phyloP scores from a whole-genome alignment of 2,329 filamentous ascomycete species.

The Aspergillus fischeri region DNA sequence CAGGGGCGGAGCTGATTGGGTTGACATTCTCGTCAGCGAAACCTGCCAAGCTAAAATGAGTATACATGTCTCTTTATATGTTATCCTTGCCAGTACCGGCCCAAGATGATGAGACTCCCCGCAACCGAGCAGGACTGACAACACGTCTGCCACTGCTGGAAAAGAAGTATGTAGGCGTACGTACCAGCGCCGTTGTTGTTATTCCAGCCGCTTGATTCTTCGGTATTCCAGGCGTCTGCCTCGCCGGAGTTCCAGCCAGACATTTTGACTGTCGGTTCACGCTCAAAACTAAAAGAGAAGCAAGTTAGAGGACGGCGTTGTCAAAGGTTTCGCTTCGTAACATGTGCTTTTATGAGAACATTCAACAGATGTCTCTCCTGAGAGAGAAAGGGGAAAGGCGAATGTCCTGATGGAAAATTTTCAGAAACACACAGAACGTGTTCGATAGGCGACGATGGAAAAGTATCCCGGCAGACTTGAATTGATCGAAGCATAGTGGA shows the following conservation, averaged over 20 bases:
- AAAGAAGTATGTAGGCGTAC: neutral
- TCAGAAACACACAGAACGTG: neutral
- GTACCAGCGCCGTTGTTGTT: neutral
- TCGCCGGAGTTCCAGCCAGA: slow-evolving; percentile 1
- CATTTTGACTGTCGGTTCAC: neutral
- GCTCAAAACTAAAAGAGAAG: neutral
- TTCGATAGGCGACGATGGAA: neutral
- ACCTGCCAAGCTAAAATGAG: neutral
- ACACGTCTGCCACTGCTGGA: neutral
- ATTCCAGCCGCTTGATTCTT: slow-evolving; percentile 1
- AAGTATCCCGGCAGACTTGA: neutral
- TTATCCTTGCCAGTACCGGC: neutral
- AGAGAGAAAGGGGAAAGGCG: neutral
- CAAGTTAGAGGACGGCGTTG: neutral
- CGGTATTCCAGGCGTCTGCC: slow-evolving; percentile 1
- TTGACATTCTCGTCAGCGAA: slow-evolving; percentile 15
- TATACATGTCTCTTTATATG: neutral
- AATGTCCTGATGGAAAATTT: neutral
- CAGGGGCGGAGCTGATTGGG: slow-evolving; percentile 3
- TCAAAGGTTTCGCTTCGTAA: neutral
- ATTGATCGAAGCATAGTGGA: neutral
- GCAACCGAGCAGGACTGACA: neutral
- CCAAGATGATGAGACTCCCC: neutral
- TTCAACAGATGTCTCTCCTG: neutral
- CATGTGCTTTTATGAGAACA: neutral